These are phyloP conservation scores for Rhodosporidiobolus odoratus DNA, from an alignment of 768 basidiomycete genomes.

Conservation along the genomic window DNA sequence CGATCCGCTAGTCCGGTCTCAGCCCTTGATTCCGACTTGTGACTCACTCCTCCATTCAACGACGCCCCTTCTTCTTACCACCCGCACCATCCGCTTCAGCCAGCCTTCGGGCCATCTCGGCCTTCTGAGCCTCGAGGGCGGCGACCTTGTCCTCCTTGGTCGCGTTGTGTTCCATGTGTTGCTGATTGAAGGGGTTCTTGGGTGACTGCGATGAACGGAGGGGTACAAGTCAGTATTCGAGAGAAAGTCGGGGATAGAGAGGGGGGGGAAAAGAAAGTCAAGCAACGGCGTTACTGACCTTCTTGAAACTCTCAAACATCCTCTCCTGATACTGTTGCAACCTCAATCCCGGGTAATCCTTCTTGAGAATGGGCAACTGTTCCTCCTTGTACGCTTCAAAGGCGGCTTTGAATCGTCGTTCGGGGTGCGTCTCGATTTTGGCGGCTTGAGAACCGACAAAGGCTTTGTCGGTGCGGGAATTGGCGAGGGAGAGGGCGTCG, in stretches of 20 bases:
- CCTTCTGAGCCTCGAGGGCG: conserved; percentile 43
- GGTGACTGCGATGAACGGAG: conserved; percentile 6
- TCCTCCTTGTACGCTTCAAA: conserved; percentile 50
- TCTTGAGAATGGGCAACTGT: conserved; percentile 47
- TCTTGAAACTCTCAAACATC: conserved; percentile 50
- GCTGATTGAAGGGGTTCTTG: conserved; percentile 49
- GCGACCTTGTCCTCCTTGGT: conserved; percentile 50
- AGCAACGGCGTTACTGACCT: conserved; percentile 46
- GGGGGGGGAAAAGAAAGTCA: not conserved
- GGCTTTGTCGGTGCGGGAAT: conserved; percentile 48
- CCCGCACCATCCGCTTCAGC: not conserved
- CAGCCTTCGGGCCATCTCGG: conserved; percentile 19
- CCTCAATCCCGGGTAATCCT: conserved; percentile 50
- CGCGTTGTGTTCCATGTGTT: conserved; percentile 47
- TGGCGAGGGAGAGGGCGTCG: conserved; percentile 49
- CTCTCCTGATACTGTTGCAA: conserved; percentile 48
- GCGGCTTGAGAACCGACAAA: conserved; percentile 45
- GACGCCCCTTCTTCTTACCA: not conserved
- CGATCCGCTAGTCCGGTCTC: too few relatives aligned
- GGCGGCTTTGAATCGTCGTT: conserved; percentile 52
- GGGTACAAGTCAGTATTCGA: not conserved
- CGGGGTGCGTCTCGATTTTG: conserved; percentile 39
- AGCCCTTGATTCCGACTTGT: not conserved
- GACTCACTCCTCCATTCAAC: not conserved
- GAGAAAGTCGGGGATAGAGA: not conserved